Evolutionary conservation across 441 rosid species (phyloP).

Genomic region (Mallotus repandus): DNA sequence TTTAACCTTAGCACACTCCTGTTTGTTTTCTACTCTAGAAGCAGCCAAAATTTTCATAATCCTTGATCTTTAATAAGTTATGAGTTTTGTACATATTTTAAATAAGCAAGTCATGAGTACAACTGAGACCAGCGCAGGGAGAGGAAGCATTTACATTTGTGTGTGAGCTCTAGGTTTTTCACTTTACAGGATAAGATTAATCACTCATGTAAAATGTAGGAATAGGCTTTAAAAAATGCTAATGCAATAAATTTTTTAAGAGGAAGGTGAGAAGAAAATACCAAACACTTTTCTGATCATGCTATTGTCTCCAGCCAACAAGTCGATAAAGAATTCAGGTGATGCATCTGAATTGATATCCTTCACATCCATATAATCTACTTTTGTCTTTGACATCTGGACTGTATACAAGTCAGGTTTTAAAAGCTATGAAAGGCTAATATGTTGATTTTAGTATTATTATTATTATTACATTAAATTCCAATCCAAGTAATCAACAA

Average conservation of each 20-base stretch:
- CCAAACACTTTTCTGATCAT: conserved; percentile 85
- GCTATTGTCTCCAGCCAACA: conserved; percentile 68
- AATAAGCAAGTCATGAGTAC: background rate
- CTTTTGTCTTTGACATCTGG: conserved; percentile 89
- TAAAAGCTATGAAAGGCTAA: conserved; percentile 41
- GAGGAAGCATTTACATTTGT: background rate
- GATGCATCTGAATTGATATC: conserved; percentile 49
- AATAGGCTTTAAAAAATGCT: background rate
- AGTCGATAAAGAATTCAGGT: conserved; percentile 70
- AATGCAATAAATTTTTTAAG: background rate
- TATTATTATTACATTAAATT: background rate
- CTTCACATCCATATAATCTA: conserved; percentile 82
- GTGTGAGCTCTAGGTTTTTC: background rate
- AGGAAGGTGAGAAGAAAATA: conserved; percentile 30
- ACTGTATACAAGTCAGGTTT: conserved; percentile 90
- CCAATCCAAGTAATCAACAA: conserved; percentile 9
- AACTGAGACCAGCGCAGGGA: background rate
- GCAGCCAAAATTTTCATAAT: background rate
- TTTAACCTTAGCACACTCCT: background rate
- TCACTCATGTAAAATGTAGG: background rate
- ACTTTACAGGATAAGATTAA: background rate
- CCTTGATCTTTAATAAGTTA: background rate
- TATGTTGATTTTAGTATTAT: conserved; percentile 10
- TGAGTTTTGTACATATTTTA: background rate
- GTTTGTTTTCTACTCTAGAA: background rate